Percentiles rank a stretch among this genome's conserved stretches.
Evolutionary conservation across 805 yeast genomes (phyloP).

Genomic region (Candida gorgasii): DNA sequence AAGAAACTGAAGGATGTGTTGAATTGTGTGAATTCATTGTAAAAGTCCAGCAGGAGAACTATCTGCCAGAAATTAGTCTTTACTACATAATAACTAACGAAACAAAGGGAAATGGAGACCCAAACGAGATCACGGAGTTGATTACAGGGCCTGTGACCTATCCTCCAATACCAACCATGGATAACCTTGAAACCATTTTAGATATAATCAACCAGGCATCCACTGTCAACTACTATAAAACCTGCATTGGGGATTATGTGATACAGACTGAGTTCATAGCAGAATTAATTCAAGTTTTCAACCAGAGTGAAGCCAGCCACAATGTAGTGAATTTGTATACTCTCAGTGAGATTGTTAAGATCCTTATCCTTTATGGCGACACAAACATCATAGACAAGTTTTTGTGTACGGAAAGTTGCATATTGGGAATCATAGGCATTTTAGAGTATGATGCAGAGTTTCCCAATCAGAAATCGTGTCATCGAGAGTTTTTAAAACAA

Average conservation of each 20-base stretch:
- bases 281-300: slow-evolving; percentile 53
- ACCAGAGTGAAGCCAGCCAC: slow-evolving; percentile 53
- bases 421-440: slow-evolving; percentile 67
- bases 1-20: slow-evolving; percentile 88
- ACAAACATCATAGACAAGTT: slow-evolving; percentile 33
- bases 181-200: slow-evolving; percentile 54
- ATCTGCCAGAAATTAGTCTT: slow-evolving; percentile 66
- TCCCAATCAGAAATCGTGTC: slow-evolving; percentile 78
- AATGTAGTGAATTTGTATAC: slow-evolving; percentile 59
- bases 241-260: slow-evolving; percentile 57
- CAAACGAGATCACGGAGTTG: slow-evolving; percentile 59
- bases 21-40: slow-evolving; percentile 79
- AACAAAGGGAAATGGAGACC: slow-evolving; percentile 8
- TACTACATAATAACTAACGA: slow-evolving; percentile 56
- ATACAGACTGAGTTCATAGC: slow-evolving; percentile 53
- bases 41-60: slow-evolving; percentile 55
- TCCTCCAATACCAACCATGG: slow-evolving; percentile 49
- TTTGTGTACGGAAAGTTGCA: slow-evolving; percentile 30
- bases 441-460: slow-evolving; percentile 87
- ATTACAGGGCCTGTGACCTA: slow-evolving; percentile 76
- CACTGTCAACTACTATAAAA: slow-evolving; percentile 62
- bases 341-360: slow-evolving; percentile 73
- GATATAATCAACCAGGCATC: slow-evolving; percentile 61
- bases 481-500: slow-evolving; percentile 65
- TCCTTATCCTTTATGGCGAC: slow-evolving; percentile 72